Evolutionary conservation across 306 rosid genomes (phyloP).

Genomic region (Crataegus laevigata): DNA sequence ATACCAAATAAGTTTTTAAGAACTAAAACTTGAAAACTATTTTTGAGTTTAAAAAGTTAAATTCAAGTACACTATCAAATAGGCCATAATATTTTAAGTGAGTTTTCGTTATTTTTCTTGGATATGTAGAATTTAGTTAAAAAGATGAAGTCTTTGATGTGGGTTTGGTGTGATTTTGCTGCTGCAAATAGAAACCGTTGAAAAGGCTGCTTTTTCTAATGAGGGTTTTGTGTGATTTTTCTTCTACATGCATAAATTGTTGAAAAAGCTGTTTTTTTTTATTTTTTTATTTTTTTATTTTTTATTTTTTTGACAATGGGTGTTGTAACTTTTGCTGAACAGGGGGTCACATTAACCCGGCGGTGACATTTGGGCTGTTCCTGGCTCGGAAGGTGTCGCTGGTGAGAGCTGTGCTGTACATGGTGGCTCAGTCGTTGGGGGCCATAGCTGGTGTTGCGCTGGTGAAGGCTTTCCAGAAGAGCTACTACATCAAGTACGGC

Average conservation of each 20-base stretch:
- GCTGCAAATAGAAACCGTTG: neutral
- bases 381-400: slow-evolving; percentile 93
- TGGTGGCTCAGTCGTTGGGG: slow-evolving; percentile 84
- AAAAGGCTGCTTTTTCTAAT: neutral
- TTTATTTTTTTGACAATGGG: neutral
- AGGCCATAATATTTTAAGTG: neutral
- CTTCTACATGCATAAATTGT: neutral
- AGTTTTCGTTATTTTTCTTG: neutral
- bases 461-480: slow-evolving; percentile 73
- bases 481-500: slow-evolving; percentile 37
- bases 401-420: slow-evolving; percentile 70
- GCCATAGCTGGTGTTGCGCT: slow-evolving; percentile 84
- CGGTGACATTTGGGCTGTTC: slow-evolving; percentile 50
- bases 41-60: too few species aligned
- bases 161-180: neutral
- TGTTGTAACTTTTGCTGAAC: neutral
- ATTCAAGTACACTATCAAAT: too few species aligned
- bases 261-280: neutral
- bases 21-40: too few species aligned
- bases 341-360: slow-evolving; percentile 87
- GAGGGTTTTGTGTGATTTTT: neutral
- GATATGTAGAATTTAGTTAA: neutral
- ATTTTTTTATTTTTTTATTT: too few species aligned
- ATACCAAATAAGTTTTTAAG: too few species aligned
- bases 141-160: neutral